Evolutionary conservation across 129 eudicot species (phyloP).

Genomic region (Heracleum sosnowskyi): DNA sequence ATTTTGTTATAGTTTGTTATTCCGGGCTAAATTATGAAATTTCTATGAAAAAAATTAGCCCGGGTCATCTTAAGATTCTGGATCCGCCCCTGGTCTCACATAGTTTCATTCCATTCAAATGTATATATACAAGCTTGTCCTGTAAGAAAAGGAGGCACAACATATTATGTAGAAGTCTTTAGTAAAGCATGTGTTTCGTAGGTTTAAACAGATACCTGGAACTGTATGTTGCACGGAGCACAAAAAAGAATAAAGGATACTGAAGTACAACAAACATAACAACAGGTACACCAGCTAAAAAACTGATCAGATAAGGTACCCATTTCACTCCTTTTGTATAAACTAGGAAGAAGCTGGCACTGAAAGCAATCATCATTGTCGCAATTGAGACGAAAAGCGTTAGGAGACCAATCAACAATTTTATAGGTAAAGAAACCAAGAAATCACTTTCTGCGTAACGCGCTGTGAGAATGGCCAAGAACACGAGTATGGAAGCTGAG

Average conservation of each 20-base stretch:
- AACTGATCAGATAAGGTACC: slow-evolving; percentile 6
- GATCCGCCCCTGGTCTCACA: too few species aligned
- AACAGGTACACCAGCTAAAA: slow-evolving; percentile 14
- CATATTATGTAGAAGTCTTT: too few species aligned
- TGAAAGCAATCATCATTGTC: slow-evolving; percentile 19
- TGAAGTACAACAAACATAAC: slow-evolving; percentile 6
- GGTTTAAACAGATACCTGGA: neutral
- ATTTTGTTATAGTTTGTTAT: too few species aligned
- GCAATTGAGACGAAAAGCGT: slow-evolving; percentile 20
- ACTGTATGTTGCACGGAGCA: neutral
- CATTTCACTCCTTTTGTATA: slow-evolving; percentile 8
- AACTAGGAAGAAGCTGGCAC: slow-evolving; percentile 6
- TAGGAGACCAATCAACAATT: slow-evolving; percentile 9
- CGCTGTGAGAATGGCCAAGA: slow-evolving; percentile 19
- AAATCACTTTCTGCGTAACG: slow-evolving; percentile 20
- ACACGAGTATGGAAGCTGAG: slow-evolving; percentile 18
- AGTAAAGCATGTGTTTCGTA: neutral
- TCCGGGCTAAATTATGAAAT: too few species aligned
- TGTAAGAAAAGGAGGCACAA: too few species aligned
- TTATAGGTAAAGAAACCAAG: slow-evolving; percentile 5
- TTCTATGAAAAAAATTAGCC: too few species aligned
- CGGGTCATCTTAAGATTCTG: too few species aligned
- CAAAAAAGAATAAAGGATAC: slow-evolving; percentile 1
- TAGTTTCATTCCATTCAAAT: too few species aligned
- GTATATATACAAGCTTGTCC: too few species aligned